These are phyloP conservation scores for Fusarium albidum DNA, from an alignment of 2,329 filamentous ascomycete genomes.

Conservation along the genomic window DNA sequence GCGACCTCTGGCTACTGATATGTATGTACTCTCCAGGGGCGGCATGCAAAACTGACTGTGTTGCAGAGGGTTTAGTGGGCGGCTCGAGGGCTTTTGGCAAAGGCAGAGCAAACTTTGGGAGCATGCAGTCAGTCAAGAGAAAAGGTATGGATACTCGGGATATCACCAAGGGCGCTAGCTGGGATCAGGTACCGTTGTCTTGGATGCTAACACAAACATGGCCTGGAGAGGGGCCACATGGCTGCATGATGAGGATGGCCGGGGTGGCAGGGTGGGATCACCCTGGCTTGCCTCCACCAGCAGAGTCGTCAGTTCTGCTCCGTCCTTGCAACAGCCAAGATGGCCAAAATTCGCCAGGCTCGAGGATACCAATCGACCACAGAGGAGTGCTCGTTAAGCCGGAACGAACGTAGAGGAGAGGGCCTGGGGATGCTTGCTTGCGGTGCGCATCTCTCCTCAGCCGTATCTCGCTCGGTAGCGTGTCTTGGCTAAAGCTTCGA, in stretches of 20 bases:
- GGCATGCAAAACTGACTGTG: constrained; percentile 25
- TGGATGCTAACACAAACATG: constrained; percentile 25
- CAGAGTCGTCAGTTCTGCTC: constrained; percentile 1
- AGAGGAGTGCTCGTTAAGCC: background rate
- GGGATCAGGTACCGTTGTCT: constrained; percentile 27
- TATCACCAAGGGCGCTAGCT: constrained; percentile 10
- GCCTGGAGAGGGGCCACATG: constrained; percentile 24
- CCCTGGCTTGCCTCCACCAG: constrained; percentile 17
- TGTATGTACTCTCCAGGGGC: constrained; percentile 25
- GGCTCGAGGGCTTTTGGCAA: constrained; percentile 26
- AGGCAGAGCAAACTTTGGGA: constrained; percentile 16
- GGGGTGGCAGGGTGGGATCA: constrained; percentile 23
- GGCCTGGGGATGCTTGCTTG: constrained; percentile 1
- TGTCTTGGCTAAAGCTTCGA: constrained; percentile 32
- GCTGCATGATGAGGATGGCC: constrained; percentile 31
- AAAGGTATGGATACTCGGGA: constrained; percentile 22
- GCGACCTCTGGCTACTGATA: no score
- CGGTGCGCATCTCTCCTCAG: constrained; percentile 13
- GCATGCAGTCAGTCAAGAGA: constrained; percentile 19
- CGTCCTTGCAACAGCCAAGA: constrained; percentile 10
- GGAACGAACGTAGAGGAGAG: background rate
- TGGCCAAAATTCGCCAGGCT: background rate
- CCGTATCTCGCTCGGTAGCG: constrained; percentile 25
- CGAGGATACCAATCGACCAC: background rate
- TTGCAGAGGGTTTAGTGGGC: constrained; percentile 29